phyloP scores from a whole-genome alignment of 2,329 filamentous ascomycete genomes.

The Xylaria arbuscula region DNA sequence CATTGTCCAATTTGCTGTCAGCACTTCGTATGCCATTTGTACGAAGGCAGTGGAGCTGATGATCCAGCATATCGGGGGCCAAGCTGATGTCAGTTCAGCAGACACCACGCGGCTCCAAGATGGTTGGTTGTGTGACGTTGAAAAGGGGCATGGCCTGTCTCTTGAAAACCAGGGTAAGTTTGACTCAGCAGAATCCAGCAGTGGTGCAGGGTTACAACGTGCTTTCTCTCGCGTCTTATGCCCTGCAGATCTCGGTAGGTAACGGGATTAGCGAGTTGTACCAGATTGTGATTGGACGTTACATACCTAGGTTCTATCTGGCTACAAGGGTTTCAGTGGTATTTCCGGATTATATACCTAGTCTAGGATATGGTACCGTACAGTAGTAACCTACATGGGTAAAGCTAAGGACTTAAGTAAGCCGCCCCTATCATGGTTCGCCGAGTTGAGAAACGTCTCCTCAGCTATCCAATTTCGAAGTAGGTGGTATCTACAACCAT shows the following conservation, averaged over 20 bases:
- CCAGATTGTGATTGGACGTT: background rate
- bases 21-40: background rate
- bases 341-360: background rate
- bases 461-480: background rate
- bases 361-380: too few relatives aligned
- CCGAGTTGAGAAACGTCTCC: background rate
- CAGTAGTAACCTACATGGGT: background rate
- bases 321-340: background rate
- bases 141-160: slow-evolving; percentile 3
- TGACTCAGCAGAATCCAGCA: slow-evolving; percentile 10
- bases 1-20: background rate
- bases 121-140: background rate
- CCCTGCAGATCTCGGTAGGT: slow-evolving; percentile 22
- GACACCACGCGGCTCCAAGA: background rate
- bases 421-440: background rate
- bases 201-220: slow-evolving; percentile 4
- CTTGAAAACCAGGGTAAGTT: background rate
- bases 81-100: background rate
- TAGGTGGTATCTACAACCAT: background rate
- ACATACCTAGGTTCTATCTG: too few relatives aligned
- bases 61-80: background rate
- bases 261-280: slow-evolving; percentile 8
- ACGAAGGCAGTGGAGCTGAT: background rate
- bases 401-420: background rate
- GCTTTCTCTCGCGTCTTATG: background rate